Conservation (phyloP, 768 basidiomycete genomes). For the Boletellus emodensis region DNA sequence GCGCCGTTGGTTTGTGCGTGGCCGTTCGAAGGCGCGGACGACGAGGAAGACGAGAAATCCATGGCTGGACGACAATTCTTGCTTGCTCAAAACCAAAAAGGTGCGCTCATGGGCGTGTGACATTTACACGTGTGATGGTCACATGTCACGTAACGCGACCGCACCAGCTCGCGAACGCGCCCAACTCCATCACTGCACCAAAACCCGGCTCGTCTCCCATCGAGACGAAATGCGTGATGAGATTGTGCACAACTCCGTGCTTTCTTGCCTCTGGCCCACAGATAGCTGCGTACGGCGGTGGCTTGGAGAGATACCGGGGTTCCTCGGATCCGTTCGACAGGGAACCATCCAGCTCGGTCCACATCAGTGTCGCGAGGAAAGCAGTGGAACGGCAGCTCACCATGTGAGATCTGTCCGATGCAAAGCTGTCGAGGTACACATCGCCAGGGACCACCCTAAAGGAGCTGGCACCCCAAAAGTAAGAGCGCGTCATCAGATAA, state of each 20-base stretch:
- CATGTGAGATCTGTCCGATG: constrained; percentile 78
- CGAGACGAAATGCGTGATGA: constrained; percentile 56
- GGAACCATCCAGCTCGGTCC: constrained; percentile 5
- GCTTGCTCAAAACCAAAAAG: constrained; percentile 13
- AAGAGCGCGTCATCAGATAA: background rate
- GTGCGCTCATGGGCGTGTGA: constrained; percentile 20
- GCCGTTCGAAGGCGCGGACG: constrained; percentile 46
- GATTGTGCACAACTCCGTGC: constrained; percentile 43
- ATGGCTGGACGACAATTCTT: constrained; percentile 13
- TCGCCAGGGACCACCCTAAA: constrained; percentile 59
- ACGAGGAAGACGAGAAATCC: constrained; percentile 30
- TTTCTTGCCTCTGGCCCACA: constrained; percentile 41
- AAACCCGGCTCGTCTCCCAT: constrained; percentile 40
- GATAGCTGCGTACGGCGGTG: constrained; percentile 49
- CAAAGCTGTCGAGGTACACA: constrained; percentile 55
- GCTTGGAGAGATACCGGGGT: constrained; percentile 38
- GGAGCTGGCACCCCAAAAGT: constrained; percentile 35
- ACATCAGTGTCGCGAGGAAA: constrained; percentile 6
- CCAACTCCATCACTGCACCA: constrained; percentile 40
- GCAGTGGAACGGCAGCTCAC: constrained; percentile 30
- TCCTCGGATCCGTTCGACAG: constrained; percentile 6
- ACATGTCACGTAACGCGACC: constrained; percentile 17
- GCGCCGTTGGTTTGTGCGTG: constrained; percentile 50
- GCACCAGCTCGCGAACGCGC: constrained; percentile 22
- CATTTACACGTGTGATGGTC: constrained; percentile 18